Conservation (phyloP, 2,329 filamentous ascomycete species). For the Penicillium griseofulvum region DNA sequence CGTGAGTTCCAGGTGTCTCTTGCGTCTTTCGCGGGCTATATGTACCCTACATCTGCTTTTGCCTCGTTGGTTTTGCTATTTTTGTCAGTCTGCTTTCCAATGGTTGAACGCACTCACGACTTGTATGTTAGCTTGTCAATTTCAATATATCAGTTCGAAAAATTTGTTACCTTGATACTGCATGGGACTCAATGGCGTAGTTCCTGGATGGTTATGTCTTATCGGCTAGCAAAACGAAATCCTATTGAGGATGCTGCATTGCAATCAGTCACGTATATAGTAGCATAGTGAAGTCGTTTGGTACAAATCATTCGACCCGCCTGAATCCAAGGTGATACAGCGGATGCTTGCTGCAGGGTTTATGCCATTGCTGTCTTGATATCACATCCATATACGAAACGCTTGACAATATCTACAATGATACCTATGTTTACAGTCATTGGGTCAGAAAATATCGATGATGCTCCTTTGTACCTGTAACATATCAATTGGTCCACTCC, state of each 20-base stretch:
- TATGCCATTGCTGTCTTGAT: background rate
- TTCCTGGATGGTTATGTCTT: background rate
- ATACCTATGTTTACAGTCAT: background rate
- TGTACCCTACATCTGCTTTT: slow-evolving; percentile 47
- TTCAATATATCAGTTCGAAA: slow-evolving; percentile 1
- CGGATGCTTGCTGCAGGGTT: background rate
- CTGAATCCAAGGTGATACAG: background rate
- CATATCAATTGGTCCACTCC: background rate
- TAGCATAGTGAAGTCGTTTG: no score
- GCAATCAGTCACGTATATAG: background rate
- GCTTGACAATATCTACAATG: background rate
- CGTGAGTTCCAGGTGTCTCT: background rate
- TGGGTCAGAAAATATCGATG: background rate
- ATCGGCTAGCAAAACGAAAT: background rate
- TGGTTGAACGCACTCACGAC: slow-evolving; percentile 20
- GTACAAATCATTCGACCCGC: background rate
- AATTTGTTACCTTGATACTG: background rate
- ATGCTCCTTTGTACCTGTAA: background rate
- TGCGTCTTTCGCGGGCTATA: background rate
- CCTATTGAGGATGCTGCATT: background rate
- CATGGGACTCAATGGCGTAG: background rate
- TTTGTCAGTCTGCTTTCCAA: slow-evolving; percentile 12
- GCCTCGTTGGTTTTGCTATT: background rate
- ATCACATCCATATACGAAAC: background rate
- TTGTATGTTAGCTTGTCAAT: slow-evolving; percentile 21